These are phyloP conservation scores for Hypoxylon sp. DNA, from an alignment of 2,329 filamentous ascomycete genomes.

Conservation along the genomic window DNA sequence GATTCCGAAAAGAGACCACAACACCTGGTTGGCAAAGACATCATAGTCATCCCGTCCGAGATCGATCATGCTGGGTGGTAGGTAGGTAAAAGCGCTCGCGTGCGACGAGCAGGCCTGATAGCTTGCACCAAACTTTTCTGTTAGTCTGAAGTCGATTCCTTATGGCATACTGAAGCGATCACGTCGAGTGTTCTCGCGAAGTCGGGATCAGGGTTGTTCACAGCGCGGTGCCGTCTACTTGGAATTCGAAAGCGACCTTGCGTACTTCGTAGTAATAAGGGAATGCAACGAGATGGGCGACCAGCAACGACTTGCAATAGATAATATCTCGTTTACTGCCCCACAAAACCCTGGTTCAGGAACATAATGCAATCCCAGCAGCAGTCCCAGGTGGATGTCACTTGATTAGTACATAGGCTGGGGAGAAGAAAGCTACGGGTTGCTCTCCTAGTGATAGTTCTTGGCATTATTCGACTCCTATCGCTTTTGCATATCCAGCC, in stretches of 20 bases:
- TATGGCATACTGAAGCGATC: conserved; percentile 9
- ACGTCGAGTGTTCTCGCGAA: conserved; percentile 13
- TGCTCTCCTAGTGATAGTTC: conserved; percentile 17
- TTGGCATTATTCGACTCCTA: not conserved
- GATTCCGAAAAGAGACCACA: conserved; percentile 42
- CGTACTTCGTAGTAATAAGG: conserved; percentile 11
- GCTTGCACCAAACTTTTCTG: conserved; percentile 7
- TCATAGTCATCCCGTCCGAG: conserved; percentile 35
- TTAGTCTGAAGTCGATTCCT: conserved; percentile 6
- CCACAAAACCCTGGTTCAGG: conserved; percentile 12
- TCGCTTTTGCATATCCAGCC: conserved; percentile 7
- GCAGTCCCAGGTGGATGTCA: conserved; percentile 9
- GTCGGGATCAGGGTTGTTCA: not conserved
- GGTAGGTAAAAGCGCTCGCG: conserved; percentile 1
- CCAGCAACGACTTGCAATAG: conserved; percentile 17
- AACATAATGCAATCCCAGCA: conserved; percentile 19
- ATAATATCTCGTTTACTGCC: conserved; percentile 19
- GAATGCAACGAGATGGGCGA: conserved; percentile 4
- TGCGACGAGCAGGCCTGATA: conserved; percentile 2
- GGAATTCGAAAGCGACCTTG: conserved; percentile 6
- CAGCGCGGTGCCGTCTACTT: conserved; percentile 4
- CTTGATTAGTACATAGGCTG: conserved; percentile 1
- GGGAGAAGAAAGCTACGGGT: conserved; percentile 6
- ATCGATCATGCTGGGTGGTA: conserved; percentile 28
- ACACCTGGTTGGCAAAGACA: conserved; percentile 29